phyloP scores from a whole-genome alignment of 2,329 filamentous ascomycete species.

The Zymoseptoria ardabiliae region DNA sequence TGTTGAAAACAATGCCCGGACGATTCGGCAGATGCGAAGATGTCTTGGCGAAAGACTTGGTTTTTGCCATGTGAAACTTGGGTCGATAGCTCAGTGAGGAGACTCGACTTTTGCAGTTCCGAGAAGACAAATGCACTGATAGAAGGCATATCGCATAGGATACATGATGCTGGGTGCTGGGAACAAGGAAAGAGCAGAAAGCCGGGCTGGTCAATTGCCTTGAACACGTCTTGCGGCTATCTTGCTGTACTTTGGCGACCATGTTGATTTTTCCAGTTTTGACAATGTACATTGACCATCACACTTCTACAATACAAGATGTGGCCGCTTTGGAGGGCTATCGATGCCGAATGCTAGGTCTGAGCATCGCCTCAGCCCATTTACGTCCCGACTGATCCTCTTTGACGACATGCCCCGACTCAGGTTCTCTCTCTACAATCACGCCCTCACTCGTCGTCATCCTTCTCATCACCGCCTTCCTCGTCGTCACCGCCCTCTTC shows the following conservation, averaged over 20 bases:
- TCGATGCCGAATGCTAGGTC: not conserved
- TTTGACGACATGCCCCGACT: not conserved
- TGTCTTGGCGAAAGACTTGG: not conserved
- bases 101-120: not conserved
- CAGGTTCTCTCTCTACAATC: not conserved
- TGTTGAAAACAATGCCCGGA: not conserved
- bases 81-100: not conserved
- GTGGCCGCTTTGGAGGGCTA: not conserved
- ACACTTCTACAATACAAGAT: not conserved
- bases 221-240: no score
- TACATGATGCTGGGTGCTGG: no score
- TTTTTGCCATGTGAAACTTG: not conserved
- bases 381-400: not conserved
- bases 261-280: not conserved
- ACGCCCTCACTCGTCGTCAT: conserved; percentile 1
- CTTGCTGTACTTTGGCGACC: no score
- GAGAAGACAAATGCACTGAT: not conserved
- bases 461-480: conserved; percentile 1
- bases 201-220: no score
- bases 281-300: not conserved
- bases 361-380: not conserved
- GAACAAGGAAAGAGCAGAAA: no score
- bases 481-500: conserved; percentile 6
- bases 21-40: not conserved
- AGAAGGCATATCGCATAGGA: no score